phyloP scores from a whole-genome alignment of 2,329 filamentous ascomycete species.

The Rachicladosporium sp. region DNA sequence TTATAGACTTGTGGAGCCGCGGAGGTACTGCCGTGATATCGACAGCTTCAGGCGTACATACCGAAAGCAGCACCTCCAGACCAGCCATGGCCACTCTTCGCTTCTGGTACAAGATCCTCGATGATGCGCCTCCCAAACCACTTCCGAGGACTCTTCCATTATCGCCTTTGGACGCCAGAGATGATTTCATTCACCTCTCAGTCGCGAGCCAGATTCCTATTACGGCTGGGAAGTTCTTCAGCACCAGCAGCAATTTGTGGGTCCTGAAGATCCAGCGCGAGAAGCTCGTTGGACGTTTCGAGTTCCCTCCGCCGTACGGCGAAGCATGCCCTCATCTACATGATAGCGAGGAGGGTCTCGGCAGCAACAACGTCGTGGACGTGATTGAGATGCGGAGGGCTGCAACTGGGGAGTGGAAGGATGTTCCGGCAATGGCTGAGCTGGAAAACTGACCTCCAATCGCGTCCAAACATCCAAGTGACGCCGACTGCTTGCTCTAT shows the following conservation, averaged over 20 bases:
- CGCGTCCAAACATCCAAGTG: too few species aligned
- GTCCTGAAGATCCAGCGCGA: constrained; percentile 14
- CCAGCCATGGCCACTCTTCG: constrained; percentile 1
- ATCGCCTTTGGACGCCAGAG: constrained; percentile 14
- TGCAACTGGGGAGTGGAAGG: constrained; percentile 7
- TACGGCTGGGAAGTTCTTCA: constrained; percentile 19
- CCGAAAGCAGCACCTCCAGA: background rate
- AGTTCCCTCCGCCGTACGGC: constrained; percentile 10
- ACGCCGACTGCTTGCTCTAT: too few species aligned
- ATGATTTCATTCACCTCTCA: constrained; percentile 19
- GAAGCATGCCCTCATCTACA: constrained; percentile 15
- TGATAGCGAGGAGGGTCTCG: constrained; percentile 11
- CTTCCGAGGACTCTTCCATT: constrained; percentile 14
- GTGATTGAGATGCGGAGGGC: constrained; percentile 13
- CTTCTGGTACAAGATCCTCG: constrained; percentile 21
- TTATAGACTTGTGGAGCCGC: too few species aligned
- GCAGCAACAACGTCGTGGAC: constrained; percentile 13
- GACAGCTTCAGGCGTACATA: too few species aligned
- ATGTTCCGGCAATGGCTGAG: constrained; percentile 6
- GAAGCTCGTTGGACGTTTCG: constrained; percentile 13
- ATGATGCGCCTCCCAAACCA: constrained; percentile 10
- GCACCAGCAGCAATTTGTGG: constrained; percentile 10
- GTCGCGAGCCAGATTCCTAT: constrained; percentile 17
- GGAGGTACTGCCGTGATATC: too few species aligned
- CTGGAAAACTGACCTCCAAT: constrained; percentile 1